A percentile compares a stretch with the other conserved stretches of the same genome.
phyloP scores from a whole-genome alignment of 148 eudicot species.

The Camellia sinensis region DNA sequence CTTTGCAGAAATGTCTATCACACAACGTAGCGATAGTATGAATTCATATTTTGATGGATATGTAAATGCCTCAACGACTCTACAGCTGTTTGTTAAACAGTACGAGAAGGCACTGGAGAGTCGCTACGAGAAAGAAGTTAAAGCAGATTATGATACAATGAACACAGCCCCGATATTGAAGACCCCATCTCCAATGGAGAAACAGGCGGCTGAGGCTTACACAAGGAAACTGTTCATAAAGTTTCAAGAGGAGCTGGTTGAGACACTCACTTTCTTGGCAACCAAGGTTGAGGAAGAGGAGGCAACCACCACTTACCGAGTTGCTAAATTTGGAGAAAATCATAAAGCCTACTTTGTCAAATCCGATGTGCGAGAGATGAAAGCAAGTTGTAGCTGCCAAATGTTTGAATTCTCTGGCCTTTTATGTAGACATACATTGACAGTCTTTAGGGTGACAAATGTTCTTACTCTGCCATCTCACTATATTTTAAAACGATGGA shows the following conservation, averaged over 20 bases:
- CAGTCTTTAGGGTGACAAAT: slow-evolving; percentile 57
- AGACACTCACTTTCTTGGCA: slow-evolving; percentile 52
- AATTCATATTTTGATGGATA: slow-evolving; percentile 65
- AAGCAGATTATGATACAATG: slow-evolving; percentile 57
- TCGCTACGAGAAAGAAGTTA: slow-evolving; percentile 62
- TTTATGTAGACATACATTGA: slow-evolving; percentile 52
- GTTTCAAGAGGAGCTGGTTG: slow-evolving; percentile 64
- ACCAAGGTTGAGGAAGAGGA: slow-evolving; percentile 46
- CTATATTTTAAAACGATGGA: slow-evolving; percentile 59
- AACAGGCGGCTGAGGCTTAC: slow-evolving; percentile 49
- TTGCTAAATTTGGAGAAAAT: slow-evolving; percentile 53
- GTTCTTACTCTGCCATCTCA: slow-evolving; percentile 51
- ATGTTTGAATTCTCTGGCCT: slow-evolving; percentile 64
- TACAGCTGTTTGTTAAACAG: slow-evolving; percentile 44
- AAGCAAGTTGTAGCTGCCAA: slow-evolving; percentile 54
- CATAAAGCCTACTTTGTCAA: slow-evolving; percentile 41
- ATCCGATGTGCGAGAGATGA: slow-evolving; percentile 45
- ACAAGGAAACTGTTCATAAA: slow-evolving; percentile 44
- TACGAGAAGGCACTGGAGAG: slow-evolving; percentile 56
- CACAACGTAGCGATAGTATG: slow-evolving; percentile 58
- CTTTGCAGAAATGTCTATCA: slow-evolving; percentile 51
- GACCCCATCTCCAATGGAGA: slow-evolving; percentile 68
- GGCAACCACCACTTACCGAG: slow-evolving; percentile 35
- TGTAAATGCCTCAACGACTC: slow-evolving; percentile 56
- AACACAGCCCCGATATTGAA: slow-evolving; percentile 41